Evolutionary conservation across 306 rosid genomes (phyloP).

Genomic region (Echinosophora koreensis): DNA sequence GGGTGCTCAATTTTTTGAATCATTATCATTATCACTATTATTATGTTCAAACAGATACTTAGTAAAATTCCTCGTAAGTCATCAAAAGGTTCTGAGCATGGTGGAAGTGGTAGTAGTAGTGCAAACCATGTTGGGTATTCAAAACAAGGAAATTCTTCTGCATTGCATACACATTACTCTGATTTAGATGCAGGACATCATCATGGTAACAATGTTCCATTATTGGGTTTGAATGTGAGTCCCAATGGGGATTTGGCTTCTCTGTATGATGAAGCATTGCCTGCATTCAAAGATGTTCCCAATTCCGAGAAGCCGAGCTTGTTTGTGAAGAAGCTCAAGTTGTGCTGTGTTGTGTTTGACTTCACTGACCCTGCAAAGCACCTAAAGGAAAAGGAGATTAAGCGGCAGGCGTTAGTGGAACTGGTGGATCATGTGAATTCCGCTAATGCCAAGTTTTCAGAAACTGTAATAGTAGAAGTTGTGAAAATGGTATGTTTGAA

Average conservation of each 20-base stretch:
- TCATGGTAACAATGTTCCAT: constrained; percentile 42
- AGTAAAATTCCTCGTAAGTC: constrained; percentile 69
- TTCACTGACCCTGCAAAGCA: constrained; percentile 71
- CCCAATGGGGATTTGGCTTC: constrained; percentile 51
- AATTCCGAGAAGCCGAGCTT: constrained; percentile 67
- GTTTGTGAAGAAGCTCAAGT: constrained; percentile 64
- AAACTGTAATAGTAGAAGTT: constrained; percentile 64
- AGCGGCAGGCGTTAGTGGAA: constrained; percentile 69
- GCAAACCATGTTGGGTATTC: constrained; percentile 43
- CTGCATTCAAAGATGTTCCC: constrained; percentile 68
- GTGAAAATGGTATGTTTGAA: constrained; percentile 67
- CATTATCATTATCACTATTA: neutral
- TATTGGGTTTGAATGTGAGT: constrained; percentile 48
- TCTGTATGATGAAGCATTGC: constrained; percentile 62
- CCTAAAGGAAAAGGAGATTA: constrained; percentile 73
- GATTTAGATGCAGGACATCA: constrained; percentile 54
- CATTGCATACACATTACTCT: constrained; percentile 49
- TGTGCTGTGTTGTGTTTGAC: constrained; percentile 70
- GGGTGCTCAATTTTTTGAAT: constrained; percentile 37
- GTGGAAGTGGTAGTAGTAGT: constrained; percentile 43
- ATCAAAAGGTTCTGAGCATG: constrained; percentile 56
- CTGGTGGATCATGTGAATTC: constrained; percentile 69
- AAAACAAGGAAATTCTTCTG: constrained; percentile 53
- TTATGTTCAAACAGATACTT: constrained; percentile 65
- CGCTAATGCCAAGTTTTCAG: constrained; percentile 64